A percentile compares a stretch with the other conserved stretches of the same genome.
phyloP scores from a whole-genome alignment of 352 stramenopile genomes.

The Globisporangium nodosum region DNA sequence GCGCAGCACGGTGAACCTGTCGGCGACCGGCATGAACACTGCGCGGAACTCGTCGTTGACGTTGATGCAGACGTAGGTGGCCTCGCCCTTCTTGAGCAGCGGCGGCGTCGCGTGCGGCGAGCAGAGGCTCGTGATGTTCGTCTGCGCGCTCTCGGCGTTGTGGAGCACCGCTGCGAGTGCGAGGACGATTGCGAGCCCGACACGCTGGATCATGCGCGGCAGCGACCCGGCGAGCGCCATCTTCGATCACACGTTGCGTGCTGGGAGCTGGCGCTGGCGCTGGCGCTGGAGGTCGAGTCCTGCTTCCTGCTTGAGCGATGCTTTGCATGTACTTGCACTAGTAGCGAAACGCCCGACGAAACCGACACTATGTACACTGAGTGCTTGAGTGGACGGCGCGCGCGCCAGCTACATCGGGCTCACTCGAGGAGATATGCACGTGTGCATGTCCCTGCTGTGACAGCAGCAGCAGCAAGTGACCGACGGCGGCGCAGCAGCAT shows the following conservation, averaged over 20 bases:
- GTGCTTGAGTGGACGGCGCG: too few species aligned
- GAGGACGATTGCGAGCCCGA: not conserved
- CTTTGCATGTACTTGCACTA: too few species aligned
- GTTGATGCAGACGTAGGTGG: conserved; percentile 77
- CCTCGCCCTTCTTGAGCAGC: conserved; percentile 44
- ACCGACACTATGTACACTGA: not conserved
- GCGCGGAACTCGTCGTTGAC: conserved; percentile 70
- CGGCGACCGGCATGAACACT: conserved; percentile 66
- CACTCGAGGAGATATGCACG: too few species aligned
- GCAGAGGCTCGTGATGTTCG: conserved; percentile 59
- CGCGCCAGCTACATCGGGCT: too few species aligned
- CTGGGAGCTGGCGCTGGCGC: too few species aligned
- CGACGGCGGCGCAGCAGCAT: too few species aligned
- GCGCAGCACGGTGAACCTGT: conserved; percentile 75
- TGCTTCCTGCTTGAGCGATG: too few species aligned
- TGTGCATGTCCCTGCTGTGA: too few species aligned
- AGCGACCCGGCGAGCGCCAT: too few species aligned
- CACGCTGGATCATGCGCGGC: not conserved
- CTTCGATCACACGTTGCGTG: not conserved
- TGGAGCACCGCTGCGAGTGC: not conserved
- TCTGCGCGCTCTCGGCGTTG: conserved; percentile 18
- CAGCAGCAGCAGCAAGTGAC: too few species aligned
- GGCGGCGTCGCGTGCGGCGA: conserved; percentile 44
- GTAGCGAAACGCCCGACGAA: not conserved
- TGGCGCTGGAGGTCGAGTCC: too few species aligned